Percentiles rank a stretch among this genome's conserved stretches.
These are phyloP conservation scores for Gossypium anomalum DNA, from an alignment of 345 rosid genomes.

Conservation along the genomic window DNA sequence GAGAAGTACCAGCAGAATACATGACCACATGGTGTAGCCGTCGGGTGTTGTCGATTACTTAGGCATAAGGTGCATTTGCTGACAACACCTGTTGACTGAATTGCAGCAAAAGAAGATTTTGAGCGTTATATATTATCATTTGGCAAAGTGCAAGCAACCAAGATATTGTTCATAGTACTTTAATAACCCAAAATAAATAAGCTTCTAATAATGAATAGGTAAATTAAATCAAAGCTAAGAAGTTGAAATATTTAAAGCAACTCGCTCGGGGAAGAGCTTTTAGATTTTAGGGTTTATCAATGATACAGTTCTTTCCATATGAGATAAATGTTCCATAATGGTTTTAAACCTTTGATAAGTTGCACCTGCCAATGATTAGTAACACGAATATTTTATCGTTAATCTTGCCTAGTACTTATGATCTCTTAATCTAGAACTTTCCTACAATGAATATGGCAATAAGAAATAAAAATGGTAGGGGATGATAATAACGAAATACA, in stretches of 20 bases:
- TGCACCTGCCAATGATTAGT: neutral
- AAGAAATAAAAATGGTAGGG: neutral
- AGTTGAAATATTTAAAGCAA: neutral
- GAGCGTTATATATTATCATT: neutral
- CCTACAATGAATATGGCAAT: neutral
- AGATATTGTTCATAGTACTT: neutral
- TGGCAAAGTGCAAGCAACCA: neutral
- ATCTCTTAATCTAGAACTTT: neutral
- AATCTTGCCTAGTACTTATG: neutral
- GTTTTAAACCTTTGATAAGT: neutral
- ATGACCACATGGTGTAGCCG: slow-evolving; percentile 1
- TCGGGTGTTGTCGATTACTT: neutral
- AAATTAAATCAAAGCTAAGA: neutral
- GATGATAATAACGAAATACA: neutral
- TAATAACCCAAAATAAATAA: no score
- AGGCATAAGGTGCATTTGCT: slow-evolving; percentile 3
- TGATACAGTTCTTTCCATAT: neutral
- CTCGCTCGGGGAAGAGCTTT: neutral
- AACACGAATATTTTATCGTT: neutral
- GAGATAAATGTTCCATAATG: neutral
- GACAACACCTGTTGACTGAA: slow-evolving; percentile 2
- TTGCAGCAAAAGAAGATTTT: neutral
- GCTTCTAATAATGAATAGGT: no score
- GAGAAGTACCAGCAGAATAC: neutral
- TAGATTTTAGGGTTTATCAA: neutral